Percentiles rank a stretch among this genome's conserved stretches.
Conservation (phyloP, 495 filamentous ascomycete species). For the Elaphomyces granulatus region DNA sequence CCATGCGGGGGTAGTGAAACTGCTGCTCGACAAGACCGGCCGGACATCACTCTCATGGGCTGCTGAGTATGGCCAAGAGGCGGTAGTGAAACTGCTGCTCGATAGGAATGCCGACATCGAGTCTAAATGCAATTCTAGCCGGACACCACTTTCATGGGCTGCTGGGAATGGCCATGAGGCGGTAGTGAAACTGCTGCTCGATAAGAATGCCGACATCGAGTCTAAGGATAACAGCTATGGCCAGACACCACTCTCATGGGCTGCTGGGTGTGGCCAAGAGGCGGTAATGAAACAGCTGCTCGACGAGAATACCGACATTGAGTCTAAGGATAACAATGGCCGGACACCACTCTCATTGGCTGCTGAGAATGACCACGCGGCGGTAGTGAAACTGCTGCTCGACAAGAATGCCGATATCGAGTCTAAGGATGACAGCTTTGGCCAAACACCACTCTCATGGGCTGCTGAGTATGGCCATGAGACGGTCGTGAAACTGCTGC, state of each 20-base stretch:
- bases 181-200: too few species aligned
- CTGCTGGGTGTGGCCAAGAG: constrained; percentile 24
- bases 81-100: not conserved
- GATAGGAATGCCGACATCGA: too few species aligned
- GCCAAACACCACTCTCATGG: not conserved
- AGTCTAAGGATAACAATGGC: too few species aligned
- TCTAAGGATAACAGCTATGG: too few species aligned
- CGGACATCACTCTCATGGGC: too few species aligned
- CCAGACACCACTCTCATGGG: constrained; percentile 27
- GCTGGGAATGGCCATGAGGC: not conserved
- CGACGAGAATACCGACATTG: too few species aligned
- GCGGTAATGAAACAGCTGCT: constrained; percentile 20
- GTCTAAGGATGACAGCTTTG: constrained; percentile 4
- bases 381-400: constrained; percentile 14
- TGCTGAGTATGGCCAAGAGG: too few species aligned
- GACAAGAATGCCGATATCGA: constrained; percentile 13
- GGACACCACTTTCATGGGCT: not conserved
- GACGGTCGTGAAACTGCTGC: constrained; percentile 12
- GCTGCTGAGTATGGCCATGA: constrained; percentile 6
- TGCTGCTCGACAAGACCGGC: constrained; percentile 16
- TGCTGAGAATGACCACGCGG: constrained; percentile 10
- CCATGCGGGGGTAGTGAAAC: constrained; percentile 9
- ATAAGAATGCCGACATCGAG: not conserved
- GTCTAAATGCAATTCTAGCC: not conserved
- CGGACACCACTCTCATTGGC: too few species aligned